phyloP scores from a whole-genome alignment of 768 basidiomycete species.

The Hygrocybe coccinea region DNA sequence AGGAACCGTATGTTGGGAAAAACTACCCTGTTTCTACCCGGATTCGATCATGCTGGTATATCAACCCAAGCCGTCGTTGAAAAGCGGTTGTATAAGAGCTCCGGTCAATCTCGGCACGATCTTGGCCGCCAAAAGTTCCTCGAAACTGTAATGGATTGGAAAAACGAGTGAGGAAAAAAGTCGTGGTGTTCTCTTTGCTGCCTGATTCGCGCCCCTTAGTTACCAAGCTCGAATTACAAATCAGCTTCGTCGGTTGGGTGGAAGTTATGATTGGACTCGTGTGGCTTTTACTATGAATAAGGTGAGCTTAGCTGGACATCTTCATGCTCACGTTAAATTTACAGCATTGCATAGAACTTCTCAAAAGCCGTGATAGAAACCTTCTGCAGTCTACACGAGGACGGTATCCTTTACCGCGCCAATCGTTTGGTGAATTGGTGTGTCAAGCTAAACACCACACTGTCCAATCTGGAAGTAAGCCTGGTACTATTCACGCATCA shows the following conservation, averaged over 20 bases:
- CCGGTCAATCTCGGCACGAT: constrained; percentile 83
- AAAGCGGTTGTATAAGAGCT: constrained; percentile 78
- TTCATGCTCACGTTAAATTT: constrained; percentile 4
- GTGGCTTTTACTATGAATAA: constrained; percentile 95
- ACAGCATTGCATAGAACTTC: constrained; percentile 42
- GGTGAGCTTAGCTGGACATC: constrained; percentile 36
- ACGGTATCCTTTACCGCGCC: constrained; percentile 88
- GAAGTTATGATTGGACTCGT: constrained; percentile 91
- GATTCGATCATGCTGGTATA: constrained; percentile 98
- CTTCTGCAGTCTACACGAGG: constrained; percentile 88
- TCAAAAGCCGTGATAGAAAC: constrained; percentile 87
- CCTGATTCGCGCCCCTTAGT: constrained; percentile 35
- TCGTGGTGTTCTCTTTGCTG: constrained; percentile 11
- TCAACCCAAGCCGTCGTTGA: constrained; percentile 98
- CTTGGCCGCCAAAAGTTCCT: constrained; percentile 92
- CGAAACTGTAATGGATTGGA: constrained; percentile 92
- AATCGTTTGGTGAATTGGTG: constrained; percentile 99
- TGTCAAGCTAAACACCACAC: constrained; percentile 87
- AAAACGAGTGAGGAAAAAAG: constrained; percentile 68
- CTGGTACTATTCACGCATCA: not conserved
- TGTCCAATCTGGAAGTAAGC: constrained; percentile 91
- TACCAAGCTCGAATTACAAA: constrained; percentile 92
- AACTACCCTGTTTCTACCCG: constrained; percentile 85
- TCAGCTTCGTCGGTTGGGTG: constrained; percentile 84
- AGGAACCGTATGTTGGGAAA: constrained; percentile 97